Conservation (phyloP, 805 yeast species). For the Candida alai region DNA sequence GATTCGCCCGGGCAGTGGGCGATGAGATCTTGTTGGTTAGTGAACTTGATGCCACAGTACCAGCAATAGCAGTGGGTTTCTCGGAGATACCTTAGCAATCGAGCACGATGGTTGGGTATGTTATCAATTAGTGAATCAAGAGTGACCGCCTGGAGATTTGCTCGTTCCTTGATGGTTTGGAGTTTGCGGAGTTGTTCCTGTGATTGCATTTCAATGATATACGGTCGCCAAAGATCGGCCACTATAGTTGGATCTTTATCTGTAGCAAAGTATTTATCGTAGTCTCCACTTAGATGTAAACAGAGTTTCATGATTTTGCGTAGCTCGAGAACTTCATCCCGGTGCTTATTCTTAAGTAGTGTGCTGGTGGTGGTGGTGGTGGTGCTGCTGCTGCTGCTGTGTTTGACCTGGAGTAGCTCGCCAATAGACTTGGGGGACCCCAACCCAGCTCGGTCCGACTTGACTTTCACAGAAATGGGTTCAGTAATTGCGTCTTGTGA, state of each 20-base stretch:
- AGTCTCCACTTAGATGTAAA: conserved; percentile 40
- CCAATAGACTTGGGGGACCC: no score
- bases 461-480: conserved; percentile 26
- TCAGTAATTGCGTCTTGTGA: conserved; percentile 17
- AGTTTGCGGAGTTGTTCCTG: conserved; percentile 1
- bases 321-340: conserved; percentile 2
- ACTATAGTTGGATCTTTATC: conserved; percentile 16
- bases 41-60: conserved; percentile 46
- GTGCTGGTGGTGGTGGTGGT: background rate
- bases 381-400: background rate
- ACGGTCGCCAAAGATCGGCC: conserved; percentile 42
- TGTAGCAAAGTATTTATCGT: conserved; percentile 20
- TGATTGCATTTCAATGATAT: conserved; percentile 9
- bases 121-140: conserved; percentile 4
- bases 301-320: conserved; percentile 37
- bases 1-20: conserved; percentile 47
- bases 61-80: conserved; percentile 42
- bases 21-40: conserved; percentile 33
- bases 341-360: background rate
- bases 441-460: conserved; percentile 17
- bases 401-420: background rate
- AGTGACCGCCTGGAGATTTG: background rate
- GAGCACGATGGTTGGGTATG: conserved; percentile 23
- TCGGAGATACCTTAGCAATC: conserved; percentile 38
- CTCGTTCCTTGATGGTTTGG: background rate